Percentiles rank a stretch among this genome's conserved stretches.
Conservation (phyloP, 176 grass and related monocot genomes). For the Phyllostachys edulis region DNA sequence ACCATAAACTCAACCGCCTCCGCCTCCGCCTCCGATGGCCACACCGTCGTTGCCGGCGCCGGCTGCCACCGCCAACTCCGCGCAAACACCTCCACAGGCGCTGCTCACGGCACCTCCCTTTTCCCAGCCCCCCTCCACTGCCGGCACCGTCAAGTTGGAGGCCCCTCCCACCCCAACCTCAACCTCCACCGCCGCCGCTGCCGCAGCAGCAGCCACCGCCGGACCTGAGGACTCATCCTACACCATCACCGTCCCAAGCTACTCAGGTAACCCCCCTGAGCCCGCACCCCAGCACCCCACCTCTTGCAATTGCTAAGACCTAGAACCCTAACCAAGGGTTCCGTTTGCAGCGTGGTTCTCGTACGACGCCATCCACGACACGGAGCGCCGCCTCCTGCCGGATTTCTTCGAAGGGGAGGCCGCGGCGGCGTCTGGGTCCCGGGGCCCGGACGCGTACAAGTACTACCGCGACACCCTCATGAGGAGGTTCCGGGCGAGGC, state of each 20-base stretch:
- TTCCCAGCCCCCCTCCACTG: conserved; percentile 6
- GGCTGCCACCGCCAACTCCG: neutral
- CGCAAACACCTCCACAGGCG: neutral
- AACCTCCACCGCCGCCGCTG: neutral
- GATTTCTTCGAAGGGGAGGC: conserved; percentile 85
- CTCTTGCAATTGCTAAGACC: neutral
- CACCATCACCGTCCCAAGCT: conserved; percentile 82
- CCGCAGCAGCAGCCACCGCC: neutral
- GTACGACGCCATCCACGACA: conserved; percentile 70
- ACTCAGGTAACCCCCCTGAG: conserved; percentile 51
- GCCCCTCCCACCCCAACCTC: conserved; percentile 16
- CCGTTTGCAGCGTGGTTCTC: conserved; percentile 78
- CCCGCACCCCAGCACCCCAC: neutral
- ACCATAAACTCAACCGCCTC: neutral
- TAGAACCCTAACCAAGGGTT: conserved; percentile 22
- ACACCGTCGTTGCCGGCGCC: conserved; percentile 19
- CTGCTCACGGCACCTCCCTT: neutral
- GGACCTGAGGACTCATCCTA: conserved; percentile 36
- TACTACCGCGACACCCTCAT: conserved; percentile 81
- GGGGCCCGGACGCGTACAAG: conserved; percentile 74
- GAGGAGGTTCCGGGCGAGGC: conserved; percentile 58
- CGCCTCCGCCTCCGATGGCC: conserved; percentile 33
- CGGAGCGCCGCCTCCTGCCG: conserved; percentile 74
- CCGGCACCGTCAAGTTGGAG: conserved; percentile 50
- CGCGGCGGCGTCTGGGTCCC: conserved; percentile 44